A percentile compares a stretch with the other conserved stretches of the same genome.
These are phyloP conservation scores for Clavispora fructus DNA, from an alignment of 805 yeast species.

Conservation along the genomic window DNA sequence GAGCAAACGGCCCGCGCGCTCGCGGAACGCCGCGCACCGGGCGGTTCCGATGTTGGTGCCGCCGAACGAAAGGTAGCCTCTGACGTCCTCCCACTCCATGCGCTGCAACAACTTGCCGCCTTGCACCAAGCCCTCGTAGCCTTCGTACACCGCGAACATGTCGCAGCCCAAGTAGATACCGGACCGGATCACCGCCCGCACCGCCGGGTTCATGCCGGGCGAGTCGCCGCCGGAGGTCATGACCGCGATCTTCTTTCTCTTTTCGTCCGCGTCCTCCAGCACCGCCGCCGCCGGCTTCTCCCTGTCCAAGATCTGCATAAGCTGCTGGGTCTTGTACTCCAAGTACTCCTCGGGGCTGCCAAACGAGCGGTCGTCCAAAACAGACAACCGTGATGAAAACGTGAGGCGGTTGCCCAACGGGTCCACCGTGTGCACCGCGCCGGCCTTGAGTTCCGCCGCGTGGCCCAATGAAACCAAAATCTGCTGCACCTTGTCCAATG, in stretches of 20 bases:
- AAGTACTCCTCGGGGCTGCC: slow-evolving; percentile 24
- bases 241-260: slow-evolving; percentile 60
- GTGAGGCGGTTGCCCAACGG: slow-evolving; percentile 31
- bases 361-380: slow-evolving; percentile 17
- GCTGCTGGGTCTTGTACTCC: slow-evolving; percentile 18
- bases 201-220: slow-evolving; percentile 97
- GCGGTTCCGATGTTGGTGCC: slow-evolving; percentile 98
- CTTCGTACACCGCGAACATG: slow-evolving; percentile 87
- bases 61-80: slow-evolving; percentile 89
- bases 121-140: slow-evolving; percentile 85
- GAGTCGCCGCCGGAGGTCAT: slow-evolving; percentile 99
- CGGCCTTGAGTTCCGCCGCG: slow-evolving; percentile 2
- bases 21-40: slow-evolving; percentile 78
- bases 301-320: slow-evolving; percentile 12
- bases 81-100: slow-evolving; percentile 90
- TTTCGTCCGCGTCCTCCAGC: not conserved
- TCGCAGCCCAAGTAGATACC: slow-evolving; percentile 86
- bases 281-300: not conserved
- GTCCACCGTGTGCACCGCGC: slow-evolving; percentile 17
- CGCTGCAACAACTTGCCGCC: slow-evolving; percentile 76
- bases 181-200: slow-evolving; percentile 90
- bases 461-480: slow-evolving; percentile 10
- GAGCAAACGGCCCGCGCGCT: slow-evolving; percentile 74
- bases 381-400: slow-evolving; percentile 21
- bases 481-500: slow-evolving; percentile 18